Conservation (phyloP, 306 rosid genomes). For the Quercus robur region DNA sequence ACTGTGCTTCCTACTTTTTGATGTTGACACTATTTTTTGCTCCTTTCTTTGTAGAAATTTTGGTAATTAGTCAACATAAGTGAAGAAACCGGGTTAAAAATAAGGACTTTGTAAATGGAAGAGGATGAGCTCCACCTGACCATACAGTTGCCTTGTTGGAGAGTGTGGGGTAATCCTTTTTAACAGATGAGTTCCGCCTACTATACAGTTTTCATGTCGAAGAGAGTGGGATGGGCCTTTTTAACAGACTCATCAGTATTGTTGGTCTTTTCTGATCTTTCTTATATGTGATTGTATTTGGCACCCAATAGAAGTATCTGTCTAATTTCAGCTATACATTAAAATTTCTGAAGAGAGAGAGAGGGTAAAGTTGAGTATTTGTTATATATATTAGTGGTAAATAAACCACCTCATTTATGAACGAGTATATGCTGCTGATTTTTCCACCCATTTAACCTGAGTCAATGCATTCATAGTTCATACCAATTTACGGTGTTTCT, state of each 20-base stretch:
- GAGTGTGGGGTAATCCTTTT: no score
- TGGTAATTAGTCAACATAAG: not conserved
- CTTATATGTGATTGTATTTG: not conserved
- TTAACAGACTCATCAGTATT: not conserved
- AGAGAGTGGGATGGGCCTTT: not conserved
- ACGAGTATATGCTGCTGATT: not conserved
- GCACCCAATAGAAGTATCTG: not conserved
- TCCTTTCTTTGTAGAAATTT: not conserved
- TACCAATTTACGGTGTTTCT: constrained; percentile 11
- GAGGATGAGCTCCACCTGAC: no score
- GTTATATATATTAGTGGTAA: not conserved
- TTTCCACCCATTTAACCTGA: not conserved
- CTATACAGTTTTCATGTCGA: no score
- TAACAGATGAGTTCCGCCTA: no score
- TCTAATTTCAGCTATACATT: not conserved
- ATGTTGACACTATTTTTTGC: not conserved
- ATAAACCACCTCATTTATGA: not conserved
- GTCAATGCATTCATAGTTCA: not conserved
- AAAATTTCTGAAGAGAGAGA: not conserved
- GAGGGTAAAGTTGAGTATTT: not conserved
- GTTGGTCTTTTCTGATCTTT: not conserved
- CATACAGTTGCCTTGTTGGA: no score
- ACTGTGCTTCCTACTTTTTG: not conserved
- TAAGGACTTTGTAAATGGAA: no score
- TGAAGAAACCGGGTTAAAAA: not conserved